Percentiles rank a stretch among this genome's conserved stretches.
Evolutionary conservation across 2,329 filamentous ascomycete genomes (phyloP).

Genomic region (Cytospora chrysosperma): DNA sequence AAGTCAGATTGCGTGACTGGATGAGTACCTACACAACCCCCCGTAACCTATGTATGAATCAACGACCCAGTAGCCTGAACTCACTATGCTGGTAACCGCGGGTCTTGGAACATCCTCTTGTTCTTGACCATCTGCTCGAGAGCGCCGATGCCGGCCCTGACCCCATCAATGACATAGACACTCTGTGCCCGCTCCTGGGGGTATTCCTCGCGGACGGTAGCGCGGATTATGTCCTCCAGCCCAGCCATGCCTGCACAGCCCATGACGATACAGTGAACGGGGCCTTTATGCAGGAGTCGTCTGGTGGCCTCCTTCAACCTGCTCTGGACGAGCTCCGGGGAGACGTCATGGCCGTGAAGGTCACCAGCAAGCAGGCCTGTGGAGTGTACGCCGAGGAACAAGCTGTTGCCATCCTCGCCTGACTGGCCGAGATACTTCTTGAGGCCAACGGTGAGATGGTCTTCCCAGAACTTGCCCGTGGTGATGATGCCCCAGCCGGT

Average conservation of each 20-base stretch:
- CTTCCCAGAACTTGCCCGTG: slow-evolving; percentile 82
- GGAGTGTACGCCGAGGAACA: slow-evolving; percentile 78
- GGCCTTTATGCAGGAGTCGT: slow-evolving; percentile 56
- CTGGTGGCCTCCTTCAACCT: slow-evolving; percentile 71
- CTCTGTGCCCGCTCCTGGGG: slow-evolving; percentile 55
- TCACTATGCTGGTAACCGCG: neutral
- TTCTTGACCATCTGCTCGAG: slow-evolving; percentile 55
- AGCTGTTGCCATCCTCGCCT: slow-evolving; percentile 33
- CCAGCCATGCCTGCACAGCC: slow-evolving; percentile 92
- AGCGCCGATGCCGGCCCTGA: slow-evolving; percentile 66
- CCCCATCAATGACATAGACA: slow-evolving; percentile 76
- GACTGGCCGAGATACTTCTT: slow-evolving; percentile 57
- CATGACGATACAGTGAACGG: slow-evolving; percentile 70
- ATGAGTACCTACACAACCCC: neutral
- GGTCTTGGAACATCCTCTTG: slow-evolving; percentile 37
- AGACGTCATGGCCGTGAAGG: slow-evolving; percentile 69
- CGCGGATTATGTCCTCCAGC: slow-evolving; percentile 72
- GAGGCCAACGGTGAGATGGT: slow-evolving; percentile 67
- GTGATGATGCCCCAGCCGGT: slow-evolving; percentile 78
- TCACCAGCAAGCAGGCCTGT: slow-evolving; percentile 80
- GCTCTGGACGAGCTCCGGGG: slow-evolving; percentile 60
- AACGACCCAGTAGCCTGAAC: neutral
- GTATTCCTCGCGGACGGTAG: slow-evolving; percentile 63
- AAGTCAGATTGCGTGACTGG: neutral
- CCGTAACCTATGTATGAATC: neutral